Base-by-base conservation (phyloP, 768 basidiomycete species). In the Pseudohyphozyma bogoriensis region DNA sequence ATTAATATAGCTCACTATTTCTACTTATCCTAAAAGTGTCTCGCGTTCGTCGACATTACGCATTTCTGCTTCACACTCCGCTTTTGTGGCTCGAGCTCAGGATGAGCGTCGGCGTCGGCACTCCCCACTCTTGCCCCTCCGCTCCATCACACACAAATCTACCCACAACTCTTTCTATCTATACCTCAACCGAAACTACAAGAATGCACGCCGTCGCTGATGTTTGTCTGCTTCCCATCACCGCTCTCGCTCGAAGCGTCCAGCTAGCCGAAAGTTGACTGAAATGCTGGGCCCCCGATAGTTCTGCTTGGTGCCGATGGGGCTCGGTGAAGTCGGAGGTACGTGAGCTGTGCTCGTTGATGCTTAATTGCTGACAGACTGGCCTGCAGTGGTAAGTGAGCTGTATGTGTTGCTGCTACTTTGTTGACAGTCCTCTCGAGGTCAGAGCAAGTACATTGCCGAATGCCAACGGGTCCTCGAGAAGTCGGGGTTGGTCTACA, bases 261-360 rank as follows among this genome's bases (percentile, higher is more conserved):
- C 24, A 29, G 16, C 47, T 49, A 6, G 28, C 26, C n/a, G n/a
- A n/a, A n/a, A n/a, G 29, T 29, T 49, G 47, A 49, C 28, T 9
- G 6, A 15, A 15, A 31, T 29, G 3, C 9, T 31, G 20, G 33
- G 28, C 46, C 24, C 58, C 57, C 56, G 89, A 91, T 73, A n/a
- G n/a, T 89, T 92, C 71, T 91, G 89, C 69, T 81, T 91, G 40
- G 83, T 90, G 58, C 89, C 89, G 16, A 85, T 91, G 56, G 89
- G 89, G 58, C 87, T 85, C 3, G 81, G 73, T 20, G 80, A 82
- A 33, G 75, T 49, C 4, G 47, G 47, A 32, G 47, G 26, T 28
- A 26, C 10, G 37, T 37, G n/a, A n/a, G n/a, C 47, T 3, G 16
- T 16, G 12, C n/a, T 8, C 86, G 28, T 89, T 86, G 9, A 89